Evolutionary conservation across 441 rosid species (phyloP), one percentile per base, ranked within the genome.

Genomic region (Erodium texanum): DNA sequence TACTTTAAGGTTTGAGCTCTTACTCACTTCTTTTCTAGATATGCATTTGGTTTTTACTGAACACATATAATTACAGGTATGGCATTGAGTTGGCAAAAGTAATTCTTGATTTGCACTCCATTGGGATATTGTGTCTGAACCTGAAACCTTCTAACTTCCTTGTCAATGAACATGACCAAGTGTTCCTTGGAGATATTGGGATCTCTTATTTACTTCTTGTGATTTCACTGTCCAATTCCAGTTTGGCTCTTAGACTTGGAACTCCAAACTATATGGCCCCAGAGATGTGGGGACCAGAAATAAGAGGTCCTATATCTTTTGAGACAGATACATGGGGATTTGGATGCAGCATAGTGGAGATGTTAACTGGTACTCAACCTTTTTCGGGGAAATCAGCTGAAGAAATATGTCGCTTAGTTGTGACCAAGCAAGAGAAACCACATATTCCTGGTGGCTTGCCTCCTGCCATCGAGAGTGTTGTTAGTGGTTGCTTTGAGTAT

Each of bases 291-390:
- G 82, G 86, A 76, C 91, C 96, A 5, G 94, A 89, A 76, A 82
- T 75, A 73, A 82, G 89, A 71, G 96, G 98, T 68, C 98, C 98
- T n/a, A 68, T 89, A 66, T 84, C 94, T 20, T 73, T 85, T 32
- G 97, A 93, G 84, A 86, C 91, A n/a, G 97, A 90, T 68, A 84
- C 94, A 18, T 93, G 96, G 98, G 97, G 96, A 59, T 86, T 90
- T 68, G 98, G 84, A 7, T 93, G 96, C 84, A 84, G 91, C 76
- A 78, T 93, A 74, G 73, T 89, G 43, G 98, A 93, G 85, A 90
- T 93, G 96, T 76, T 89, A 69, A 90, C 90, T 16, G 93, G 98
- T 65, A 70, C 75, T 75, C 90, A 77, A 76, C 96, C 96, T 71
- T 89, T 96, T 97, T 67, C 69, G 70, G 94, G 98, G 61, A 86